Conservation (phyloP, 2,329 filamentous ascomycete genomes). For the Microcyclospora pomicola region DNA sequence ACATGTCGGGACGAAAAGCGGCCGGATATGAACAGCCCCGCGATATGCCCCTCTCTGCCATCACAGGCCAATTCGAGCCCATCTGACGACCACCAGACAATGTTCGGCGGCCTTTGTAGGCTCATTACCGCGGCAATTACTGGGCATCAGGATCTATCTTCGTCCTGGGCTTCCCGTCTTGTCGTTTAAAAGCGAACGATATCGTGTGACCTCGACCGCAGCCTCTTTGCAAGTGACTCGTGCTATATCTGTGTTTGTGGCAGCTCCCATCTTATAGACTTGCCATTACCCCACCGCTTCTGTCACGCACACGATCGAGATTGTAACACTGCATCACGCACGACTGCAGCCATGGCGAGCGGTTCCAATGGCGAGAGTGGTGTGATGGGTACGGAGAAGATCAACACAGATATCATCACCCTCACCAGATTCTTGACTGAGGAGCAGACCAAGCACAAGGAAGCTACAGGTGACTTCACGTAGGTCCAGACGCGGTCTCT, state of each 20-base stretch:
- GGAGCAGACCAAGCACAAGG: slow-evolving; percentile 82
- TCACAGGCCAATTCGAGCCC: neutral
- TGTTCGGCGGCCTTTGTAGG: neutral
- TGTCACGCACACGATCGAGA: too few species aligned
- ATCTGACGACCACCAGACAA: neutral
- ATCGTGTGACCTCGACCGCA: neutral
- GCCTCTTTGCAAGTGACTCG: too few species aligned
- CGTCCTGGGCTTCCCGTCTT: neutral
- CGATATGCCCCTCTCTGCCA: neutral
- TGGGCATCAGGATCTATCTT: neutral
- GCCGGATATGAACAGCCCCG: neutral
- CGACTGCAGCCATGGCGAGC: too few species aligned
- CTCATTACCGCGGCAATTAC: slow-evolving; percentile 1
- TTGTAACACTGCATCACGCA: too few species aligned
- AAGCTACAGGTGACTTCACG: slow-evolving; percentile 98
- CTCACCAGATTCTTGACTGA: slow-evolving; percentile 92
- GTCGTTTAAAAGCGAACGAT: neutral
- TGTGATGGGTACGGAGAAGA: slow-evolving; percentile 52
- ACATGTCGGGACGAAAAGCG: too few species aligned
- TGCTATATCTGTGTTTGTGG: too few species aligned
- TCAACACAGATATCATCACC: slow-evolving; percentile 94
- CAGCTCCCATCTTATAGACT: too few species aligned
- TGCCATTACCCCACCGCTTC: too few species aligned
- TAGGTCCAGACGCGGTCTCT: slow-evolving; percentile 33
- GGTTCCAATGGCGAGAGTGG: slow-evolving; percentile 28